phyloP scores from a whole-genome alignment of 208 protist species.

The Balamuthia mandrillaris region DNA sequence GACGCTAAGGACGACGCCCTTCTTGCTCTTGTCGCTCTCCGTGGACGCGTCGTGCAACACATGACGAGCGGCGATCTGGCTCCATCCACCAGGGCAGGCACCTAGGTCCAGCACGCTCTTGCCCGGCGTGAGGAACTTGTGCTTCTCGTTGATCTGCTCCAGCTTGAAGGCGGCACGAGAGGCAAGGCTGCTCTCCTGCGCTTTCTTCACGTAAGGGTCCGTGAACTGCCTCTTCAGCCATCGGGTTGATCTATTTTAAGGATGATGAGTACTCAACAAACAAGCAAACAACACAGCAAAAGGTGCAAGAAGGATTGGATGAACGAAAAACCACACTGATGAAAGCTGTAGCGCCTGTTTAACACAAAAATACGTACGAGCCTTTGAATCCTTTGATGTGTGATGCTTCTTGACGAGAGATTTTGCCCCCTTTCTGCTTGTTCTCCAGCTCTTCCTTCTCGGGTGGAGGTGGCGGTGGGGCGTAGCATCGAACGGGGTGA shows the following conservation, averaged over 20 bases:
- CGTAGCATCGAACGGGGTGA: too few species aligned
- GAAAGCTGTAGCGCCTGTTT: too few species aligned
- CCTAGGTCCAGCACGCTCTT: neutral
- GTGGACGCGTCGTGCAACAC: neutral
- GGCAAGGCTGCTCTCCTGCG: neutral
- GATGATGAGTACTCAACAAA: too few species aligned
- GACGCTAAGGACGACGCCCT: neutral
- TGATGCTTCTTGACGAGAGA: too few species aligned
- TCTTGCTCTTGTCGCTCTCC: neutral
- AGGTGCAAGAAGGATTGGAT: too few species aligned
- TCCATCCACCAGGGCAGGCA: neutral
- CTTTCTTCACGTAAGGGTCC: neutral
- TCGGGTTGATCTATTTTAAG: neutral
- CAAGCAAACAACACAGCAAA: too few species aligned
- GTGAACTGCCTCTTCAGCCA: neutral
- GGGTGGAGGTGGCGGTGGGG: too few species aligned
- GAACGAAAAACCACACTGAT: too few species aligned
- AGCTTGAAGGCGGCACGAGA: slow-evolving; percentile 5
- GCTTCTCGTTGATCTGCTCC: neutral
- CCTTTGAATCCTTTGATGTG: too few species aligned
- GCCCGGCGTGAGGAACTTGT: neutral
- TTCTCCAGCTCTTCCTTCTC: too few species aligned
- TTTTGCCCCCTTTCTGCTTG: too few species aligned
- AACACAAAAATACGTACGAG: too few species aligned
- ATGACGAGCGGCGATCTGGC: neutral